A percentile compares a stretch with the other conserved stretches of the same genome.
These are phyloP conservation scores for Cercospora sp. DNA, from an alignment of 2,329 filamentous ascomycete genomes.

Conservation along the genomic window DNA sequence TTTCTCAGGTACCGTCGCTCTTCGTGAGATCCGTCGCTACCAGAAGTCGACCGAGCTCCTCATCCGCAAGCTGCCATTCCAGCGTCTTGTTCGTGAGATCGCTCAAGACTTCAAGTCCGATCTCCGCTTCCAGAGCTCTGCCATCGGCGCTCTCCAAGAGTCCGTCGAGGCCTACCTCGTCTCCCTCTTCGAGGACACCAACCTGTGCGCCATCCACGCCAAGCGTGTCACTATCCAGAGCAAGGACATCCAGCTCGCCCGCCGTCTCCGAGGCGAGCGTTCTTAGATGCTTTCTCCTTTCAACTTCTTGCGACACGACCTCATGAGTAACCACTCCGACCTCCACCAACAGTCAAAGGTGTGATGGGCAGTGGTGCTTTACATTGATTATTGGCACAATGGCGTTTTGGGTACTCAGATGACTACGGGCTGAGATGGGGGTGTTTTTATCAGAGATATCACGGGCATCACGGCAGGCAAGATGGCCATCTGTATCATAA, in stretches of 20 bases:
- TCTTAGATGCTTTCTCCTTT: constrained; percentile 45
- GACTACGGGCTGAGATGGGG: constrained; percentile 31
- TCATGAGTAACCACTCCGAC: constrained; percentile 33
- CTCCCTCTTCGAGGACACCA: constrained; percentile 94
- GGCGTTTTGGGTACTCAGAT: constrained; percentile 31
- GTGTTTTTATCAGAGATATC: constrained; percentile 39
- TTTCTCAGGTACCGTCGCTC: constrained; percentile 70
- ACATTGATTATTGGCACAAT: constrained; percentile 18
- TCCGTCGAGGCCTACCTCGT: constrained; percentile 95
- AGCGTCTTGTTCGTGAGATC: constrained; percentile 77
- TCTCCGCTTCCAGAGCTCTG: constrained; percentile 93
- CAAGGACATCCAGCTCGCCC: constrained; percentile 93
- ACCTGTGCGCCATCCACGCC: constrained; percentile 94
- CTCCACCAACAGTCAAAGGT: constrained; percentile 32
- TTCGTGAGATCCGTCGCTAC: constrained; percentile 88
- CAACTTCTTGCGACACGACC: constrained; percentile 28
- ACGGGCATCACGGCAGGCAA: constrained; percentile 24
- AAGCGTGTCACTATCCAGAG: constrained; percentile 90
- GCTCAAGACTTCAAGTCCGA: constrained; percentile 65
- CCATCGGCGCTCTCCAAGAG: constrained; percentile 90
- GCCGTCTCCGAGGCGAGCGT: constrained; percentile 57
- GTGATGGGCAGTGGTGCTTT: constrained; percentile 38
- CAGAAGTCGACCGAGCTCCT: constrained; percentile 88
- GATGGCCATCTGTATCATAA: constrained; percentile 41
- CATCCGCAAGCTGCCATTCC: constrained; percentile 76